A percentile compares a stretch with the other conserved stretches of the same genome.
Conservation (phyloP, 176 grass and related monocot genomes). For the Rhynchospora breviuscula region DNA sequence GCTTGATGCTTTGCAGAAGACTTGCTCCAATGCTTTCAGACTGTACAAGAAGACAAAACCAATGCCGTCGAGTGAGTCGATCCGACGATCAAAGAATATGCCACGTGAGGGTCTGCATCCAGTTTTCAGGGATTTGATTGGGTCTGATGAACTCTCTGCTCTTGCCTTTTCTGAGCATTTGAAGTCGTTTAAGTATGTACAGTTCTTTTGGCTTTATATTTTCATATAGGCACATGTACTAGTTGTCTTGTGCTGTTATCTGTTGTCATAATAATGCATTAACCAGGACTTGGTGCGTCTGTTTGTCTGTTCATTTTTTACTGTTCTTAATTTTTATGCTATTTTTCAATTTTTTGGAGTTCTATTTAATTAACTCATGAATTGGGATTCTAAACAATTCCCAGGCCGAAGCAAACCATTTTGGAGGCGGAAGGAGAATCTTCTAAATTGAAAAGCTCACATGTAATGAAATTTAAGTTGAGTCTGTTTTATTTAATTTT, state of each 20-base stretch:
- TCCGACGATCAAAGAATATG: constrained; percentile 74
- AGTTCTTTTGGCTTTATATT: neutral
- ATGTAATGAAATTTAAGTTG: constrained; percentile 38
- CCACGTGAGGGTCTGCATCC: constrained; percentile 81
- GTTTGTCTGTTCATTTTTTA: neutral
- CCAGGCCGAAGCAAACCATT: constrained; percentile 93
- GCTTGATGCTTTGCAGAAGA: constrained; percentile 53
- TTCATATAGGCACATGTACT: neutral
- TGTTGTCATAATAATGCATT: constrained; percentile 19
- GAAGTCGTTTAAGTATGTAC: constrained; percentile 67
- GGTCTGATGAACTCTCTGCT: constrained; percentile 72
- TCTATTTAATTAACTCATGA: constrained; percentile 13
- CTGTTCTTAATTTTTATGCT: neutral
- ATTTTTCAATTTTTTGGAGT: neutral
- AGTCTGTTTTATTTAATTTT: constrained; percentile 3
- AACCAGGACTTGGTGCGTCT: neutral
- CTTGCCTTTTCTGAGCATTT: constrained; percentile 80
- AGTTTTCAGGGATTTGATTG: constrained; percentile 60
- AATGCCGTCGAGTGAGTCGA: constrained; percentile 71
- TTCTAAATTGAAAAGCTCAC: constrained; percentile 53
- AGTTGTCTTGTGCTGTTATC: neutral
- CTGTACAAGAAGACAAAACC: constrained; percentile 75
- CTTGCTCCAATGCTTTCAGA: constrained; percentile 80
- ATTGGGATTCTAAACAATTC: constrained; percentile 18
- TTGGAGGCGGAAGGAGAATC: constrained; percentile 93